phyloP scores from a whole-genome alignment of 73 alveolate species.

The Paramecium caudatum region DNA sequence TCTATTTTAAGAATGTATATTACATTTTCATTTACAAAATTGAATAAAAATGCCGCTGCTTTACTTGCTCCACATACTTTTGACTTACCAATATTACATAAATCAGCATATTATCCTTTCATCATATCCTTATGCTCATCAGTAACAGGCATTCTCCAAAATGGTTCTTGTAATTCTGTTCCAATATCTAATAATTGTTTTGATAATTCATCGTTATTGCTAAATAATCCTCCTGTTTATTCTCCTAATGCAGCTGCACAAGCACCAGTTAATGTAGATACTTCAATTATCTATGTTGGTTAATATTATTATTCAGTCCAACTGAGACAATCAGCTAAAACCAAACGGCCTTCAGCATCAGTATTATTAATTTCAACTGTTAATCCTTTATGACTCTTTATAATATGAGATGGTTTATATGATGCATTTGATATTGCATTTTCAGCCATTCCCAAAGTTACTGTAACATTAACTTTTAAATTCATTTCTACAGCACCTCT shows the following conservation, averaged over 20 bases:
- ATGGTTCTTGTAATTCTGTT: conserved; percentile 80
- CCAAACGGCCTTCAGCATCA: conserved; percentile 97
- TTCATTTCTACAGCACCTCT: conserved; percentile 85
- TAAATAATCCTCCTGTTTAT: conserved; percentile 82
- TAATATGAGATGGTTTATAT: conserved; percentile 89
- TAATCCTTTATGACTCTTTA: conserved; percentile 86
- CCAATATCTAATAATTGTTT: conserved; percentile 79
- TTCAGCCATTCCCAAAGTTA: conserved; percentile 93
- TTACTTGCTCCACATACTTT: conserved; percentile 88
- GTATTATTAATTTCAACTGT: conserved; percentile 92
- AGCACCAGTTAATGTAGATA: conserved; percentile 93
- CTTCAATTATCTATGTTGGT: conserved; percentile 80
- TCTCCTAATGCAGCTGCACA: conserved; percentile 92
- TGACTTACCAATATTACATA: conserved; percentile 76
- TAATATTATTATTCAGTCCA: conserved; percentile 82
- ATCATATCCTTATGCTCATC: conserved; percentile 86
- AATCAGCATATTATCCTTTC: conserved; percentile 79
- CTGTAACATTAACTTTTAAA: conserved; percentile 81
- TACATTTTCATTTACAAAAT: conserved; percentile 80
- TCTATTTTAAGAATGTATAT: conserved; percentile 71
- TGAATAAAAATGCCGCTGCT: conserved; percentile 91
- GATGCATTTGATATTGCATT: conserved; percentile 83
- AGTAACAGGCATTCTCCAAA: conserved; percentile 90
- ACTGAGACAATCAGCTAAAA: conserved; percentile 91
- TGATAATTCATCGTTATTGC: conserved; percentile 83